These are phyloP conservation scores for Primulina huaijiensis DNA, from an alignment of 257 asterid species.

Conservation along the genomic window DNA sequence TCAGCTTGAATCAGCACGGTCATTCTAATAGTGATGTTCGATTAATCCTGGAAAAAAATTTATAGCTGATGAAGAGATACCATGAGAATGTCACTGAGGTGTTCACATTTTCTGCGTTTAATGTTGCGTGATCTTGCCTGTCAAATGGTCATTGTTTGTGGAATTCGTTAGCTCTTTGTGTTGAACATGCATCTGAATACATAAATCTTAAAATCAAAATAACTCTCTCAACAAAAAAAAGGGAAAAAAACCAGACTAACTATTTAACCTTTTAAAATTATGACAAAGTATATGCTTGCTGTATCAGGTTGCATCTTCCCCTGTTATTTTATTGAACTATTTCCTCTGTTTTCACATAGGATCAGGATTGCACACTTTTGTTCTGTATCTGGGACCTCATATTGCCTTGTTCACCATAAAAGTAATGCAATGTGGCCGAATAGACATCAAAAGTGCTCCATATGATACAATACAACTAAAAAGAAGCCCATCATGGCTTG, in stretches of 20 bases:
- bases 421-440: slow-evolving; percentile 85
- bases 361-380: slow-evolving; percentile 94
- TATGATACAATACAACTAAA: slow-evolving; percentile 85
- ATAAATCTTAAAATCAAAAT: not conserved
- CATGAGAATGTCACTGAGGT: not conserved
- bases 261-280: not conserved
- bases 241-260: too few species aligned
- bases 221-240: not conserved
- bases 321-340: slow-evolving; percentile 12
- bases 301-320: not conserved
- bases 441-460: slow-evolving; percentile 82
- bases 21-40: not conserved
- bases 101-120: not conserved
- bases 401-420: slow-evolving; percentile 83
- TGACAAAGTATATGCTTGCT: not conserved
- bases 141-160: not conserved
- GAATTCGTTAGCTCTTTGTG: not conserved
- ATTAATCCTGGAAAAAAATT: not conserved
- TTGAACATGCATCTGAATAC: not conserved
- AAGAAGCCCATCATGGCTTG: slow-evolving; percentile 75
- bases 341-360: slow-evolving; percentile 38
- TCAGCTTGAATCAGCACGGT: slow-evolving; percentile 11
- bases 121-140: not conserved
- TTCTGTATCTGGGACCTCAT: slow-evolving; percentile 92
- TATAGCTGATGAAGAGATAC: not conserved